These are phyloP conservation scores for Chlorella sorokiniana DNA, from an alignment of 139 green algal species.

Conservation along the genomic window DNA sequence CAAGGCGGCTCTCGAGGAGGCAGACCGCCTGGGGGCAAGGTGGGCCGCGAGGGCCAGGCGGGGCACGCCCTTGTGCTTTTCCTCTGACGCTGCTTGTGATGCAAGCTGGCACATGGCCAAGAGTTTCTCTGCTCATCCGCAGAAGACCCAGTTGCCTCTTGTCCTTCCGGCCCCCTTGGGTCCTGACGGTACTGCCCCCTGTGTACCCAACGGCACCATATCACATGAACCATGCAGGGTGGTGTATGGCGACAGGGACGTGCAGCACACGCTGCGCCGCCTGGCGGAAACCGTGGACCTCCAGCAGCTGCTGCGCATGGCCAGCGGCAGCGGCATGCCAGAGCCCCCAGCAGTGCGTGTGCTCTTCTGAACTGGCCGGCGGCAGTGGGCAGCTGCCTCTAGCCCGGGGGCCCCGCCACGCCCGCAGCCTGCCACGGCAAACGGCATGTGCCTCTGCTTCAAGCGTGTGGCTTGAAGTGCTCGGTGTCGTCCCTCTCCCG, in stretches of 20 bases:
- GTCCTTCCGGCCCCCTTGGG: not conserved
- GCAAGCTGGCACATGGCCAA: no score
- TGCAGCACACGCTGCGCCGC: constrained; percentile 32
- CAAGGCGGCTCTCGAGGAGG: constrained; percentile 62
- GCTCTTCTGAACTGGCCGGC: not conserved
- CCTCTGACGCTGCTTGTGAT: no score
- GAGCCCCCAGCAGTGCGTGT: constrained; percentile 3
- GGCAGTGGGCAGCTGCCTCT: not conserved
- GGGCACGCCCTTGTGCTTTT: not conserved
- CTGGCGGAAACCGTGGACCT: constrained; percentile 25
- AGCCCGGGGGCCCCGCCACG: not conserved
- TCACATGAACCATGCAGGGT: no score
- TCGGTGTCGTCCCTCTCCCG: not conserved
- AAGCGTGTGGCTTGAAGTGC: no score
- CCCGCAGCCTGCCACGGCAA: no score
- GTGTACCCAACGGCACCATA: not conserved
- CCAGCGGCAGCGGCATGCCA: constrained; percentile 12
- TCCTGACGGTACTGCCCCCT: not conserved
- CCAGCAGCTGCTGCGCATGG: constrained; percentile 31
- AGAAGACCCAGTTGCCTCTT: not conserved
- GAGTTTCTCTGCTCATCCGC: not conserved
- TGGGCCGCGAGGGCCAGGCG: not conserved
- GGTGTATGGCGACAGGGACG: constrained; percentile 46
- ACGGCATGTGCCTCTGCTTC: not conserved
- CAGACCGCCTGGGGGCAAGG: constrained; percentile 18